Evolutionary conservation across 306 rosid species (phyloP).

Genomic region (Alnus glutinosa): DNA sequence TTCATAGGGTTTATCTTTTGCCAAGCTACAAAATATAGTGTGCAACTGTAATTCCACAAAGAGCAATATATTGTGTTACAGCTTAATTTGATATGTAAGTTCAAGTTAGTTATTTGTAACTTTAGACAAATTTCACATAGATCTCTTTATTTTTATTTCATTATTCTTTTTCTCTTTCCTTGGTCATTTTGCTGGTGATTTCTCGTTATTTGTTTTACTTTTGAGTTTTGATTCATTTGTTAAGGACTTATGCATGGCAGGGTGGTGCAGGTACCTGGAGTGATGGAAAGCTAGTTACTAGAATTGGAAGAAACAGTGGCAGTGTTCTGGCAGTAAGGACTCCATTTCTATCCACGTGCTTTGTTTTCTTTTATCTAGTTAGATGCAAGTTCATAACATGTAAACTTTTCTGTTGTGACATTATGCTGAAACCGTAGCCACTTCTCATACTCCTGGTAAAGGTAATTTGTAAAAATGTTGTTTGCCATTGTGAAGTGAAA

Average conservation of each 20-base stretch:
- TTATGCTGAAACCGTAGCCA: not conserved
- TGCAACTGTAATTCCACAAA: not conserved
- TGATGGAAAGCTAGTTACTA: constrained; percentile 93
- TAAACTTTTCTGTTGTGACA: not conserved
- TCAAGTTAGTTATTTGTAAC: not conserved
- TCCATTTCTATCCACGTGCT: not conserved
- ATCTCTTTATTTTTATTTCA: not conserved
- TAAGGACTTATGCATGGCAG: constrained; percentile 92
- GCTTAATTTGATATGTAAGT: not conserved
- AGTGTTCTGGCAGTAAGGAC: constrained; percentile 80
- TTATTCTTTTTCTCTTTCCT: not conserved
- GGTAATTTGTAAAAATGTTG: not conserved
- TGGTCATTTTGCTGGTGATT: constrained; percentile 4
- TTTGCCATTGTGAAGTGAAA: not conserved
- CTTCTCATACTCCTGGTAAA: not conserved
- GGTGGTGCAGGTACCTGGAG: constrained; percentile 99
- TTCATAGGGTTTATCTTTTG: not conserved
- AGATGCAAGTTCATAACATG: not conserved
- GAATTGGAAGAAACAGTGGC: constrained; percentile 93
- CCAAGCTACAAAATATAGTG: not conserved
- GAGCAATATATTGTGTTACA: not conserved
- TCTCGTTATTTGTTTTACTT: constrained; percentile 26
- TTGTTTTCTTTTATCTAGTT: not conserved
- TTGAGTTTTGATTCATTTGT: constrained; percentile 48
- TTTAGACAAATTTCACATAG: not conserved